These are phyloP conservation scores for Umbilicus rupestris DNA, from an alignment of 164 flowering plant species.

Conservation along the genomic window DNA sequence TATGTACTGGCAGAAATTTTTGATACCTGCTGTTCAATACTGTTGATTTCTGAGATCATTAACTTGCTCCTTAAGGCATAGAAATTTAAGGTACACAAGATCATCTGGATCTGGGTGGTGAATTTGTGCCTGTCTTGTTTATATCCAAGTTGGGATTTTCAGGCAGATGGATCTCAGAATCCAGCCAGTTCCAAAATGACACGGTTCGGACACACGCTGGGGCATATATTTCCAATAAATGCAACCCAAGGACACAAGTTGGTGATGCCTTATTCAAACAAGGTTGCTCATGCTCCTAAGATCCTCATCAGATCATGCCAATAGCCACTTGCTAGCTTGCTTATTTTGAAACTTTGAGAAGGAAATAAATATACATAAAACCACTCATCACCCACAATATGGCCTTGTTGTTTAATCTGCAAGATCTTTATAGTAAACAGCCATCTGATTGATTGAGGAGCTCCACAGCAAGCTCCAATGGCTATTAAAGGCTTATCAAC, in stretches of 20 bases:
- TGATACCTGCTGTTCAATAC: too few species aligned
- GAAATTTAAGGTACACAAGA: too few species aligned
- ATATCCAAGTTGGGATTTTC: background rate
- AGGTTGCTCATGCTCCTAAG: background rate
- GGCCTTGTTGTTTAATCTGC: background rate
- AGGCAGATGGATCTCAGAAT: background rate
- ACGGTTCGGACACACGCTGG: background rate
- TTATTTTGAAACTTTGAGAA: background rate
- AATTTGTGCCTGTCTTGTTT: background rate
- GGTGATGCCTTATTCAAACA: background rate
- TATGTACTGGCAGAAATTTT: background rate
- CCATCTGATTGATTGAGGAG: background rate
- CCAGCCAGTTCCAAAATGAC: background rate
- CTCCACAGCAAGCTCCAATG: constrained; percentile 3
- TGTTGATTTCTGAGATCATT: too few species aligned
- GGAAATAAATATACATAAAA: background rate
- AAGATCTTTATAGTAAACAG: background rate
- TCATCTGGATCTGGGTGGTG: too few species aligned
- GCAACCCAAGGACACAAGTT: background rate
- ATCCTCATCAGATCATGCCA: background rate
- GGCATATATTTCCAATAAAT: background rate
- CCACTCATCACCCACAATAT: background rate
- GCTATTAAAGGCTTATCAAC: background rate
- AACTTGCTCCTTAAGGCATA: too few species aligned
- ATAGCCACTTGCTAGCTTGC: background rate